Evolutionary conservation across 2,329 filamentous ascomycete genomes (phyloP).

Genomic region (Lojkania enalia): DNA sequence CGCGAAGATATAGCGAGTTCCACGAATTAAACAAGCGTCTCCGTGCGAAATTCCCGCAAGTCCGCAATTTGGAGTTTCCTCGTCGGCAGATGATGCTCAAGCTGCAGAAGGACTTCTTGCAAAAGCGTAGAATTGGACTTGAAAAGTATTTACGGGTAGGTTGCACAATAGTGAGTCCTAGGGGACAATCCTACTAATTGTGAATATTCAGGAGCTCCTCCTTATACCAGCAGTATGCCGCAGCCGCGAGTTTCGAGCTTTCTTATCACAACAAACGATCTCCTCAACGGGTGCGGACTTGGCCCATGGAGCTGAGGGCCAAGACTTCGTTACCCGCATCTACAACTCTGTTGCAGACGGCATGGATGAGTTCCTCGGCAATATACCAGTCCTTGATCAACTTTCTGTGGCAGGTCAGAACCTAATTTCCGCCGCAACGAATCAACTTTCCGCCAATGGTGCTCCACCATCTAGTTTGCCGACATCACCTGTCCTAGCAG

Average conservation of each 20-base stretch:
- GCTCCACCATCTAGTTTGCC: conserved; percentile 36
- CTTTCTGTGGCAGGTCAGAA: conserved; percentile 91
- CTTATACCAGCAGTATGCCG: conserved; percentile 90
- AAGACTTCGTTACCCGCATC: conserved; percentile 87
- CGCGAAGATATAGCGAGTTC: conserved; percentile 95
- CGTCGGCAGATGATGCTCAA: conserved; percentile 93
- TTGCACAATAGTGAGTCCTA: neutral
- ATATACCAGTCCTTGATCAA: conserved; percentile 93
- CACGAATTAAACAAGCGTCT: conserved; percentile 92
- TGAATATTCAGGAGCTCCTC: conserved; percentile 66
- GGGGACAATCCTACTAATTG: neutral
- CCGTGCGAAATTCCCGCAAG: conserved; percentile 80
- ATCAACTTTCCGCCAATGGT: conserved; percentile 50
- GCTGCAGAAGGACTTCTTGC: conserved; percentile 90
- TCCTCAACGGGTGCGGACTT: conserved; percentile 67
- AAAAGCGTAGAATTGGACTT: conserved; percentile 80
- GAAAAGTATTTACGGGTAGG: conserved; percentile 72
- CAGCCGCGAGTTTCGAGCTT: conserved; percentile 87
- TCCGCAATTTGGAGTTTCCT: conserved; percentile 89
- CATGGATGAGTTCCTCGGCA: conserved; percentile 96
- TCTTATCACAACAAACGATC: conserved; percentile 84
- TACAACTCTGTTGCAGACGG: conserved; percentile 97
- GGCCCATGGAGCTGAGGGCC: conserved; percentile 62
- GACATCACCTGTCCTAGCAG: conserved; percentile 51
- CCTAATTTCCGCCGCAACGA: conserved; percentile 73